Evolutionary conservation across 2,329 filamentous ascomycete species (phyloP).

Genomic region (Claviceps maximensis): DNA sequence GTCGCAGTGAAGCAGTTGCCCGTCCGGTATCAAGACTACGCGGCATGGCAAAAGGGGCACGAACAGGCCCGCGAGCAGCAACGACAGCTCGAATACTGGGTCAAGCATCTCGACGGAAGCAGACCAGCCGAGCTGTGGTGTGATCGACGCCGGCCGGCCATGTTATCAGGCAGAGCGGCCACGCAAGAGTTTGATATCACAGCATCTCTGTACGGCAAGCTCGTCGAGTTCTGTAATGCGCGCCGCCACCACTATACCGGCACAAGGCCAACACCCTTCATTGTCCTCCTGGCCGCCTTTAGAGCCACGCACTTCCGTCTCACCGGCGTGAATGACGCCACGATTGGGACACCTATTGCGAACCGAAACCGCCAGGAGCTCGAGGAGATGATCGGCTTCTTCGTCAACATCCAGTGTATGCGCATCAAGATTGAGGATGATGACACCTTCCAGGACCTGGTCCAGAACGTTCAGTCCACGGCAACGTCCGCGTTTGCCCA

Average conservation of each 20-base stretch:
- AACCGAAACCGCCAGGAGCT: slow-evolving; percentile 12
- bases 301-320: neutral
- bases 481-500: slow-evolving; percentile 2
- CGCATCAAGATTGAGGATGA: slow-evolving; percentile 8
- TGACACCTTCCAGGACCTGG: neutral
- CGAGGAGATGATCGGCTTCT: slow-evolving; percentile 13
- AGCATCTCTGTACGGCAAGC: neutral
- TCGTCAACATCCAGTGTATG: slow-evolving; percentile 16
- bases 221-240: neutral
- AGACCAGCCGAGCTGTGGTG: neutral
- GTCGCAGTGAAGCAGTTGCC: neutral
- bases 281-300: neutral
- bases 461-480: neutral
- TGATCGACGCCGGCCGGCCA: neutral
- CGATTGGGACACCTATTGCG: slow-evolving; percentile 11
- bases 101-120: neutral
- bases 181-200: neutral
- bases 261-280: neutral
- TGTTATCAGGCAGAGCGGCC: neutral
- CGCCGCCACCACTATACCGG: neutral
- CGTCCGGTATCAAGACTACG: neutral
- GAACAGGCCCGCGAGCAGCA: neutral
- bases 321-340: neutral
- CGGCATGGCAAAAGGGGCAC: neutral
- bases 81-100: neutral